These are phyloP conservation scores for Orbilia quercus DNA, from an alignment of 2,329 filamentous ascomycete species.

Conservation along the genomic window DNA sequence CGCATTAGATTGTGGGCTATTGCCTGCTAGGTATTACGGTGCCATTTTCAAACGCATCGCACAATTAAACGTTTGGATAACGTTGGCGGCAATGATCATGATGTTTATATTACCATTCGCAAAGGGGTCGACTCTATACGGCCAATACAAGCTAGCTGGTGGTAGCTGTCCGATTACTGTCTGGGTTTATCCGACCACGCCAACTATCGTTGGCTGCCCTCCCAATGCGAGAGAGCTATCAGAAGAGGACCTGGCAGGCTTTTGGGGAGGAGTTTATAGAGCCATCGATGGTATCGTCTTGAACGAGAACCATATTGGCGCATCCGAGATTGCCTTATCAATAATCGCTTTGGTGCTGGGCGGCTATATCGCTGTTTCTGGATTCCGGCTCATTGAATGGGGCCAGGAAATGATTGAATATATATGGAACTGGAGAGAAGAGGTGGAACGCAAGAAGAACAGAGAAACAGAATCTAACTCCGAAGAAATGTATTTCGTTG, in stretches of 20 bases:
- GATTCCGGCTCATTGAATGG: conserved; percentile 33
- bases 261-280: conserved; percentile 21
- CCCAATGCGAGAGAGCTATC: background rate
- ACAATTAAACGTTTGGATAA: conserved; percentile 34
- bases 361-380: conserved; percentile 41
- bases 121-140: conserved; percentile 18
- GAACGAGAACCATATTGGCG: conserved; percentile 12
- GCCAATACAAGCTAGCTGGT: conserved; percentile 20
- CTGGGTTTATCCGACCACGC: conserved; percentile 18
- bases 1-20: conserved; percentile 41
- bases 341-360: conserved; percentile 36
- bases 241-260: conserved; percentile 8
- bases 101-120: conserved; percentile 39
- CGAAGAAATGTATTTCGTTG: conserved; percentile 46
- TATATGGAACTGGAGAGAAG: conserved; percentile 38
- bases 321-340: conserved; percentile 26
- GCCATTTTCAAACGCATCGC: conserved; percentile 34
- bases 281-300: conserved; percentile 25
- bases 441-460: conserved; percentile 41
- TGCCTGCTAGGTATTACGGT: conserved; percentile 28
- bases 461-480: conserved; percentile 37
- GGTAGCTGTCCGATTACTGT: conserved; percentile 33
- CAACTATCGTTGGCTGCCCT: conserved; percentile 33
- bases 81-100: conserved; percentile 32
- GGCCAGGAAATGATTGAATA: conserved; percentile 25